Percentiles rank a stretch among this genome's conserved stretches.
Evolutionary conservation across 1,139 yeast genomes (phyloP).

Genomic region (Geotrichum histeridarum): DNA sequence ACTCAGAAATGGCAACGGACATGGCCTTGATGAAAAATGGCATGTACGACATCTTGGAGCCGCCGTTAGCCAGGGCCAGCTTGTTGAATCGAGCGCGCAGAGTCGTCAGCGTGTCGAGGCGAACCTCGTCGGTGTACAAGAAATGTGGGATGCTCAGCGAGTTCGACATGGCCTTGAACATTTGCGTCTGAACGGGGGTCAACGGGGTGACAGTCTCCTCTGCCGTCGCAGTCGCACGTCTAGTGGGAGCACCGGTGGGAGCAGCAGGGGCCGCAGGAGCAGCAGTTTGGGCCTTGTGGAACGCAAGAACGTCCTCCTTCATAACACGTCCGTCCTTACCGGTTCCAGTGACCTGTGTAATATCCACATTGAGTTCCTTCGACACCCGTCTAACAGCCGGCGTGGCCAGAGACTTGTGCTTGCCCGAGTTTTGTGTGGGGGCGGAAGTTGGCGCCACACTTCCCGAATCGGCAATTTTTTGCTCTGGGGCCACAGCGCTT

Average conservation of each 20-base stretch:
- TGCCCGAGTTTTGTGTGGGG: background rate
- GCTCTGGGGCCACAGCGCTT: background rate
- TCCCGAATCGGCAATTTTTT: background rate
- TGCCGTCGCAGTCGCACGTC: constrained; percentile 11
- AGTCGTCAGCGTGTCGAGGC: constrained; percentile 28
- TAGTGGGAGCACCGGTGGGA: constrained; percentile 12
- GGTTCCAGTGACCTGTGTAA: constrained; percentile 30
- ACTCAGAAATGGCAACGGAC: constrained; percentile 31
- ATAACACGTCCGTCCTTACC: constrained; percentile 38
- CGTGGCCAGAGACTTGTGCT: constrained; percentile 30
- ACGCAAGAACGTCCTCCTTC: constrained; percentile 34
- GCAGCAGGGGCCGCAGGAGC: constrained; percentile 6
- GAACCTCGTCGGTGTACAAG: constrained; percentile 36
- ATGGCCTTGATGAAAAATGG: constrained; percentile 38
- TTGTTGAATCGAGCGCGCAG: constrained; percentile 29
- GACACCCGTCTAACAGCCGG: constrained; percentile 37
- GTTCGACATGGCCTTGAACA: constrained; percentile 37
- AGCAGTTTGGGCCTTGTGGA: constrained; percentile 6
- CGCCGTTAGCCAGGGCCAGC: constrained; percentile 8
- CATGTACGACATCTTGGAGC: constrained; percentile 34
- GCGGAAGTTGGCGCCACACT: constrained; percentile 8
- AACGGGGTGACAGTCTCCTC: constrained; percentile 26
- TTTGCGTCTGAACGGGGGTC: constrained; percentile 34
- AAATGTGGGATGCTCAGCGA: constrained; percentile 38
- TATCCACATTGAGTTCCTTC: constrained; percentile 31